Base-by-base conservation (phyloP, 495 filamentous ascomycete genomes). In the Neurospora sp. region DNA sequence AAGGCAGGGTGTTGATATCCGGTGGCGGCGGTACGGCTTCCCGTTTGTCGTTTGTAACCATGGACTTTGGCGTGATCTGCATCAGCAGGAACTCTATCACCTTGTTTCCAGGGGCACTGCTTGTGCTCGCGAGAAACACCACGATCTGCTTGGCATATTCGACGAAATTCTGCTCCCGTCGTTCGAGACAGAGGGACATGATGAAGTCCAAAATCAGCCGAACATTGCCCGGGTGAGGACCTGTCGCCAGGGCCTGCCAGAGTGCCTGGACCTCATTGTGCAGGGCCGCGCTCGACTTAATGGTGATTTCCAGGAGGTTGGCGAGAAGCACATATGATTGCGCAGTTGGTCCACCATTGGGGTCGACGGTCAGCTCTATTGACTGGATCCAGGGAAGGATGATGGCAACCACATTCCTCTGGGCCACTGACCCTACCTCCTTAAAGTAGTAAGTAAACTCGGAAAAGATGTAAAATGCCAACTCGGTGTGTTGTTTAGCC, bases 261-360 rank as follows among this genome's bases (percentile, higher is more conserved):
- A 99, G 88, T 12, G 96, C 96, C 81, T 98, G 94, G 5, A 98
- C 95, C 82, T 99, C 96, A 73, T 97, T 97, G 76, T 98, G 95
- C 41, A 99, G 82, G 5, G 90, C 90, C 46, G 89, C 92, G 79
- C 94, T 92, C 66, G 93, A 94, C 71, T 93, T 92, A 76, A 97
- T 95, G 2, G 96, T 99, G 70, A 98, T 96, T 81, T 99, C 94
- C 69, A 97, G 93, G 2, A 99, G 88, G 79, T 99, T 99, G 12
- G 96, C 93, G 14, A 99, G 86, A 7, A 99, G 89, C 85, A 99
- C 97, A 80, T 99, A 98, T 8, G 96, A 98, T 69, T 89, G 89
- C 23, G 92, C 91, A 38, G 93, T 96, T 38, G 95, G 95, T 1
- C 92, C 94, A 23, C 94, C 94, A 78, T 93, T 95, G 0, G 95